Percentiles rank a stretch among this genome's conserved stretches.
Evolutionary conservation across 331 rosid species (phyloP).

Genomic region (Malus hybrid): DNA sequence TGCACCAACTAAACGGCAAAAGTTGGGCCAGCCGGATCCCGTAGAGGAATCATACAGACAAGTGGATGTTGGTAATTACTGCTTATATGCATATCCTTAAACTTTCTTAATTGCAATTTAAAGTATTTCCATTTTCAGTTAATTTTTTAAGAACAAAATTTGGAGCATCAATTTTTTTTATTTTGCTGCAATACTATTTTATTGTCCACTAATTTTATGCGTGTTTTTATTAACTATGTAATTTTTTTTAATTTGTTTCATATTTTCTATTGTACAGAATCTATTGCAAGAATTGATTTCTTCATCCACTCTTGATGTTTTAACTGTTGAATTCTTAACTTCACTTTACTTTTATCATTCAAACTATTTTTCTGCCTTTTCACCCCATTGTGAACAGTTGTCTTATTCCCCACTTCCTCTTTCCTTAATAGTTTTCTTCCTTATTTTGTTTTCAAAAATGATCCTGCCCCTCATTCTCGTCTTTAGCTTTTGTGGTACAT

Average conservation of each 20-base stretch:
- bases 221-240: not conserved
- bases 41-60: constrained; percentile 41
- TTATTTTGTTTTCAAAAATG: not conserved
- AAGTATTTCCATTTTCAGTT: constrained; percentile 4
- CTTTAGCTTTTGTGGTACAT: not conserved
- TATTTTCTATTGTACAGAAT: not conserved
- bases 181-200: not conserved
- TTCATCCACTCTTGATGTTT: not conserved
- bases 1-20: constrained; percentile 63
- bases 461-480: not conserved
- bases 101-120: constrained; percentile 3
- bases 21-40: constrained; percentile 46
- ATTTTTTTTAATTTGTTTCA: not conserved
- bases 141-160: not conserved
- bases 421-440: not conserved
- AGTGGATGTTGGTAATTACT: constrained; percentile 83
- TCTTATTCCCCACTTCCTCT: not conserved
- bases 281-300: not conserved
- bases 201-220: not conserved
- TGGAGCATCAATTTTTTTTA: not conserved
- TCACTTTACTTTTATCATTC: not conserved
- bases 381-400: not conserved
- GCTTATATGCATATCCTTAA: constrained; percentile 1
- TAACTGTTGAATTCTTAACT: not conserved
- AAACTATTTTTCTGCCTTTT: not conserved